Evolutionary conservation across 225 moss, liverwort and hornwort species (phyloP), one percentile per base, ranked within the genome.

Genomic region (Polytrichum formosum): DNA sequence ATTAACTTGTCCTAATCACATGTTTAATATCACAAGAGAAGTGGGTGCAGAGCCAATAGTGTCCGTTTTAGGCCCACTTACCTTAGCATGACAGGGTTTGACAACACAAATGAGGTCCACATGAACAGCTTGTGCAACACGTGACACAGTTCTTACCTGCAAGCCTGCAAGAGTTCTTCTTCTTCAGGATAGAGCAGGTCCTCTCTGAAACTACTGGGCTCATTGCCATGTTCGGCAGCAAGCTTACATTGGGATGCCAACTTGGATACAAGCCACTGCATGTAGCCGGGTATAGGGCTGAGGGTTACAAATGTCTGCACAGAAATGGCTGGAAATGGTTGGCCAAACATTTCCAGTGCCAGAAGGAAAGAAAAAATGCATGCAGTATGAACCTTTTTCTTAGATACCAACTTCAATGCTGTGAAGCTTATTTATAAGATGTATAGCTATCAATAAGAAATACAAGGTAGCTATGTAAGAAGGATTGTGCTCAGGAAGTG

Each of bases 251-350:
- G 96, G 63, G 87, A 78, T 31, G 88, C 87, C 64, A 97, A 65
- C 74, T 97, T 97, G 54, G 90, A 86, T 65, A 89, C 69, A 28
- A 97, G 79, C 96, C 96, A 97, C 25, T 83, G 78, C 83, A 80
- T 77, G 75, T 87, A 97, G 54, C 93, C 93, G 26, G 93, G 96
- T 68, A 97, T 86, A 31, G 96, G 96, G 74, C 96, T 97, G 28
- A 97, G 81, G 33, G 96, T 97, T 73, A 78, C 85, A 70, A 93
- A 97, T 2, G 83, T 92, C 96, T 97, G 92, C 88, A 87, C 23
- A 64, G 25, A 74, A 64, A 13, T 46, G 46, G 16, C 13, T 46
- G 46, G 16, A 33, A 53, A 54, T 21, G 25, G 66, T 31, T 6
- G 56, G 56, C 27, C 23, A 5, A 19, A 55, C 25, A 67, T 18